phyloP scores from a whole-genome alignment of 768 basidiomycete species.

The Lactifluus echinatus region DNA sequence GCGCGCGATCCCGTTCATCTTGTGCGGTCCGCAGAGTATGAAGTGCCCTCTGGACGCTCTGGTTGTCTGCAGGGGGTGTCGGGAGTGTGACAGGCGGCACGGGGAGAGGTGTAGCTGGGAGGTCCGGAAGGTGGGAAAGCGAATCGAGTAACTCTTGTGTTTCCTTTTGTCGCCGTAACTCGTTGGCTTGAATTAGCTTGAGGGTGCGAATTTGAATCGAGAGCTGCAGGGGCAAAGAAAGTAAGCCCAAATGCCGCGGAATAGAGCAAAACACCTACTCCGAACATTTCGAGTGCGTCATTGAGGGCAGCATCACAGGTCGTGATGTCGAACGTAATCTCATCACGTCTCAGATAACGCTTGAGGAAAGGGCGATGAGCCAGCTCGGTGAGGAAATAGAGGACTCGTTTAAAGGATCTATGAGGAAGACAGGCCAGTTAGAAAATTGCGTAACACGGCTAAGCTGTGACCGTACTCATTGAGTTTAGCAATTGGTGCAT shows the following conservation, averaged over 20 bases:
- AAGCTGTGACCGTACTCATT: constrained; percentile 36
- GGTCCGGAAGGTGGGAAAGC: constrained; percentile 20
- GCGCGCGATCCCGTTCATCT: constrained; percentile 38
- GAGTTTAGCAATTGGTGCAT: constrained; percentile 41
- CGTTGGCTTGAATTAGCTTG: constrained; percentile 38
- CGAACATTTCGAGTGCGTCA: constrained; percentile 50
- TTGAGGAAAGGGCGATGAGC: constrained; percentile 64
- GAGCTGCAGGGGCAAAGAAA: constrained; percentile 25
- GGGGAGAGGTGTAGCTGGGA: neutral
- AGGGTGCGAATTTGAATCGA: constrained; percentile 47
- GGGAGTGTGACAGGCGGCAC: neutral
- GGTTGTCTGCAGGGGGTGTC: constrained; percentile 20
- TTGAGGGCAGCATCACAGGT: constrained; percentile 44
- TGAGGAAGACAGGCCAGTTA: neutral
- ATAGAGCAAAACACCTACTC: constrained; percentile 28
- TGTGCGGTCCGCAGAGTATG: constrained; percentile 30
- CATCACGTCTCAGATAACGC: constrained; percentile 67
- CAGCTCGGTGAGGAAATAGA: constrained; percentile 48
- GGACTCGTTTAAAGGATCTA: constrained; percentile 39
- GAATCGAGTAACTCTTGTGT: constrained; percentile 30
- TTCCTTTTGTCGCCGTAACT: constrained; percentile 30
- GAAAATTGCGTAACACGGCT: neutral
- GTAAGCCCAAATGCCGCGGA: neutral
- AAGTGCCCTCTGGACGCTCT: constrained; percentile 14
- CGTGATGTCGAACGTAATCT: constrained; percentile 46